Percentiles rank a stretch among this genome's conserved stretches.
These are phyloP conservation scores for Lactarius vividus DNA, from an alignment of 768 basidiomycete species.

Conservation along the genomic window DNA sequence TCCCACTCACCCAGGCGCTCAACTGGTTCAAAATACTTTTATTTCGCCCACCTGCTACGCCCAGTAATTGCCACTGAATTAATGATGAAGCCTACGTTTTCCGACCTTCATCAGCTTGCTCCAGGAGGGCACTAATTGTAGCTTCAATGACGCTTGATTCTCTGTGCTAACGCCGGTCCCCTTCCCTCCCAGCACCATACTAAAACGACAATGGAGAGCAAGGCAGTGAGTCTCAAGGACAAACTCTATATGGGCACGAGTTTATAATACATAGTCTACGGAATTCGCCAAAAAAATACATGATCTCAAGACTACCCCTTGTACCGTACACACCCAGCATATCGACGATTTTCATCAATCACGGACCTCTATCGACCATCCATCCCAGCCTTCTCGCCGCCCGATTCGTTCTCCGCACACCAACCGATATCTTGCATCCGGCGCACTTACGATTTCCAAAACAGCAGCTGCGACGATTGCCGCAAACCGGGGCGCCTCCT, in stretches of 20 bases:
- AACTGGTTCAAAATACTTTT: too few relatives aligned
- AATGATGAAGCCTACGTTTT: too few relatives aligned
- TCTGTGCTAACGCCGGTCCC: too few relatives aligned
- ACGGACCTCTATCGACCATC: slow-evolving; percentile 36
- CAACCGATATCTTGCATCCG: slow-evolving; percentile 31
- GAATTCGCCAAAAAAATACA: not conserved
- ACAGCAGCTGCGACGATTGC: slow-evolving; percentile 47
- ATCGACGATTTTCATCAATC: not conserved
- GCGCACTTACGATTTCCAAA: slow-evolving; percentile 37
- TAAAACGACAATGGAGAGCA: too few relatives aligned
- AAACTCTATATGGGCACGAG: not conserved
- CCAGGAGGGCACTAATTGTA: too few relatives aligned
- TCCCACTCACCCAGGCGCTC: too few relatives aligned
- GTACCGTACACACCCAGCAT: not conserved
- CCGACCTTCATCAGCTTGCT: too few relatives aligned
- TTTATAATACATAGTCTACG: not conserved
- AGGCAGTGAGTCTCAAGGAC: too few relatives aligned
- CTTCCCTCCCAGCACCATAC: too few relatives aligned
- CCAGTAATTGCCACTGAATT: too few relatives aligned
- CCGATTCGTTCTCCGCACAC: slow-evolving; percentile 35
- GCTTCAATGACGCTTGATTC: too few relatives aligned
- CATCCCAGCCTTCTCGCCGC: slow-evolving; percentile 45
- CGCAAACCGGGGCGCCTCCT: slow-evolving; percentile 52
- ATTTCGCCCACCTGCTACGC: too few relatives aligned
- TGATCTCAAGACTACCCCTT: not conserved